Percentiles rank a stretch among this genome's conserved stretches.
phyloP scores from a whole-genome alignment of 805 yeast species.

The Jamesozyma spencerorum region DNA sequence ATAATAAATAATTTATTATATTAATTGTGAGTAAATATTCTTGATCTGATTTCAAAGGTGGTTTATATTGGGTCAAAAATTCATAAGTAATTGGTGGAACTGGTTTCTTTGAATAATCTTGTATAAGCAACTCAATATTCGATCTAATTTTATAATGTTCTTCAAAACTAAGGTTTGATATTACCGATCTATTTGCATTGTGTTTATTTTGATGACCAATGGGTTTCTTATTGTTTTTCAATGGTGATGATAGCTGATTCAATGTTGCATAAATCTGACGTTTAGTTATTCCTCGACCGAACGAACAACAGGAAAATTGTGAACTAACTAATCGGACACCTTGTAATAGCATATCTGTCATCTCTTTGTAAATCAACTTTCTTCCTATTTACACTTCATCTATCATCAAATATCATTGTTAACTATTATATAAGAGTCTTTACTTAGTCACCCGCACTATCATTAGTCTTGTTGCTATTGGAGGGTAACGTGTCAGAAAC shows the following conservation, averaged over 20 bases:
- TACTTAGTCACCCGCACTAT: too few species aligned
- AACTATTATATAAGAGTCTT: too few species aligned
- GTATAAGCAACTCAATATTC: conserved; percentile 48
- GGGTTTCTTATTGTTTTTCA: too few species aligned
- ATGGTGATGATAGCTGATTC: background rate
- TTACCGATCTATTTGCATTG: background rate
- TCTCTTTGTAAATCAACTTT: too few species aligned
- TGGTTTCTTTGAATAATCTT: conserved; percentile 44
- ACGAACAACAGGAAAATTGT: background rate
- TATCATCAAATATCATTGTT: too few species aligned
- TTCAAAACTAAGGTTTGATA: conserved; percentile 31
- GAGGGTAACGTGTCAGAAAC: background rate
- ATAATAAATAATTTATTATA: conserved; percentile 47
- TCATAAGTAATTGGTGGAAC: conserved; percentile 46
- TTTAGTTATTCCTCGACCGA: background rate
- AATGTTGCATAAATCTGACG: background rate
- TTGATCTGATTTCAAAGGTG: conserved; percentile 26
- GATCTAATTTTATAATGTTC: conserved; percentile 50
- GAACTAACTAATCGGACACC: background rate
- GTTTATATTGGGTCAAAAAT: conserved; percentile 37
- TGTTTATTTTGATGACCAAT: too few species aligned
- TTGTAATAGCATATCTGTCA: background rate
- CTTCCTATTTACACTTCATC: too few species aligned
- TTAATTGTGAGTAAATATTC: conserved; percentile 38
- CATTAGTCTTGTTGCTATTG: too few species aligned